Evolutionary conservation across 768 basidiomycete species (phyloP).

Genomic region (Hericium coralloides): DNA sequence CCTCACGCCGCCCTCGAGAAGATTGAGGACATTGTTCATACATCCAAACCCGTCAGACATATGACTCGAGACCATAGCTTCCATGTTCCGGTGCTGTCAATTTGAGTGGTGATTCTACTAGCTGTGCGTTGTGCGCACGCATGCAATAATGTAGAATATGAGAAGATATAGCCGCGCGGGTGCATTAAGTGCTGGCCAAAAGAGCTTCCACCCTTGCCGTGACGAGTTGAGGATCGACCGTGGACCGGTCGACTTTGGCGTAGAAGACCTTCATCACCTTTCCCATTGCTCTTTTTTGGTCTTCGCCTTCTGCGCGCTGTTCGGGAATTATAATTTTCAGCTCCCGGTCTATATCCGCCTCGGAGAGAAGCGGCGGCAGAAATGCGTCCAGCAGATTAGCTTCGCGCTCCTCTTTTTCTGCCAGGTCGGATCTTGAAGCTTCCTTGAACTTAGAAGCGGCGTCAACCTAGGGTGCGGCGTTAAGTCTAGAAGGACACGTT

Average conservation of each 20-base stretch:
- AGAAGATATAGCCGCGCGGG: no score
- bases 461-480: slow-evolving; percentile 35
- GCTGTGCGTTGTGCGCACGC: not conserved
- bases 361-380: slow-evolving; percentile 53
- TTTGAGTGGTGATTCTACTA: not conserved
- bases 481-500: not conserved
- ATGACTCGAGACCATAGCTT: no score
- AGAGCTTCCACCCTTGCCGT: slow-evolving; percentile 20
- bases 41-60: no score
- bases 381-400: slow-evolving; percentile 44
- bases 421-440: slow-evolving; percentile 57
- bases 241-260: slow-evolving; percentile 45
- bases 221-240: slow-evolving; percentile 49
- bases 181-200: no score
- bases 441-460: slow-evolving; percentile 46
- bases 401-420: slow-evolving; percentile 51
- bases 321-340: slow-evolving; percentile 34
- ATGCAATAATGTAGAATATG: not conserved
- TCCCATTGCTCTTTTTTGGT: slow-evolving; percentile 32
- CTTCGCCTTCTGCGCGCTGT: slow-evolving; percentile 19
- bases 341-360: slow-evolving; percentile 42
- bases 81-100: no score
- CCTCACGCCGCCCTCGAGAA: no score
- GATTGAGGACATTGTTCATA: no score
- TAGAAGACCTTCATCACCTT: slow-evolving; percentile 58